phyloP scores from a whole-genome alignment of 2,329 filamentous ascomycete genomes.

The Nannizzia gypsea region DNA sequence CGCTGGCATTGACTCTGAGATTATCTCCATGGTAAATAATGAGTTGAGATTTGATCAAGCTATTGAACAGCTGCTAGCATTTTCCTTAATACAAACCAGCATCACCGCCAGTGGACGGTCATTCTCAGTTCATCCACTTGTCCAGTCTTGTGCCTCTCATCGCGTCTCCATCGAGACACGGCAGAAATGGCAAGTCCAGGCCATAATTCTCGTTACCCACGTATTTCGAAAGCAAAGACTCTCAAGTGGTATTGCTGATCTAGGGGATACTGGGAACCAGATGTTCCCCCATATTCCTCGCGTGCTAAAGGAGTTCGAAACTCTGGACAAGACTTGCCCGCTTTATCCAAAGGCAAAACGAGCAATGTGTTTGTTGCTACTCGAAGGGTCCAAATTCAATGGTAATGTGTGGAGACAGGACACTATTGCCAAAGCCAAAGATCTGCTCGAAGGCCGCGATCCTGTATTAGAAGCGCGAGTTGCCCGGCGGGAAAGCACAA shows the following conservation, averaged over 20 bases:
- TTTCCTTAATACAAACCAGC: constrained; percentile 13
- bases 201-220: constrained; percentile 11
- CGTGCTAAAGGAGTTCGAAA: constrained; percentile 6
- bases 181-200: constrained; percentile 9
- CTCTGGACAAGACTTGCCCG: not conserved
- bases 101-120: constrained; percentile 4
- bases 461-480: constrained; percentile 1
- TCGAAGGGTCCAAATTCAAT: constrained; percentile 7
- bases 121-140: constrained; percentile 15
- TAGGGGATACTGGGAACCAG: not conserved
- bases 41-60: constrained; percentile 13
- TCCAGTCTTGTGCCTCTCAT: constrained; percentile 12
- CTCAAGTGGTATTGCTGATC: not conserved
- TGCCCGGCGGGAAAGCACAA: constrained; percentile 5
- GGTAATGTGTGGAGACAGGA: constrained; percentile 7
- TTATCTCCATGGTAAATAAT: constrained; percentile 10
- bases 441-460: constrained; percentile 6
- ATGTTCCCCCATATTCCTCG: constrained; percentile 8
- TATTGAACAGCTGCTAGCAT: constrained; percentile 12
- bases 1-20: constrained; percentile 10
- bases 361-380: constrained; percentile 1
- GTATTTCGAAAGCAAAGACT: constrained; percentile 9
- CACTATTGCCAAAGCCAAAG: constrained; percentile 2
- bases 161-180: not conserved
- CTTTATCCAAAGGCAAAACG: not conserved